phyloP scores from a whole-genome alignment of 2,329 filamentous ascomycete species.

The Cercospora zeae-maydis region DNA sequence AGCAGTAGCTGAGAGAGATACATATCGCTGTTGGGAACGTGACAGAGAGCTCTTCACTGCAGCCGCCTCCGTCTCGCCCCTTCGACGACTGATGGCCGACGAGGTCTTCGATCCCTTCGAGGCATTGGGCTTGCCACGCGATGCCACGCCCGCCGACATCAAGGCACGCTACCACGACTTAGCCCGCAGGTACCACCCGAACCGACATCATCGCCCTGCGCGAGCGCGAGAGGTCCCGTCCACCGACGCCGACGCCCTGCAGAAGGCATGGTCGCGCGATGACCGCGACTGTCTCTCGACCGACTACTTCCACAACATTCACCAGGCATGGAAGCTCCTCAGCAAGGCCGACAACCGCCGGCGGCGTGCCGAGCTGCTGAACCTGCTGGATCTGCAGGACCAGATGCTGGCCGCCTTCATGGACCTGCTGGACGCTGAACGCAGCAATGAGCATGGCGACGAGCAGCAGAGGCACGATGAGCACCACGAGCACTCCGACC shows the following conservation, averaged over 20 bases:
- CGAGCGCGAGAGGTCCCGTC: background rate
- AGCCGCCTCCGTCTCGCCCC: constrained; percentile 10
- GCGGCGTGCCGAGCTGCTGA: constrained; percentile 31
- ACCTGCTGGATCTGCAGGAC: constrained; percentile 32
- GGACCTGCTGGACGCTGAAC: constrained; percentile 24
- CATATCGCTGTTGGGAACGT: constrained; percentile 7
- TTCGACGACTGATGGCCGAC: constrained; percentile 17
- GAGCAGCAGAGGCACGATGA: constrained; percentile 11
- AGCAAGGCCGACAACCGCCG: constrained; percentile 30
- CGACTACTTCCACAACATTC: constrained; percentile 32
- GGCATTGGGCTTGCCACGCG: constrained; percentile 67
- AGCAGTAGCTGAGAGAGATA: constrained; percentile 16
- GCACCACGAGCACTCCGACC: constrained; percentile 19
- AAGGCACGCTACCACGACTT: constrained; percentile 88
- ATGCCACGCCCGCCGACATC: constrained; percentile 72
- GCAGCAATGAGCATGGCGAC: constrained; percentile 14
- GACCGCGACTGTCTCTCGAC: constrained; percentile 21
- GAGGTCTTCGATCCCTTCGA: constrained; percentile 68
- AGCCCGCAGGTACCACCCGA: constrained; percentile 74
- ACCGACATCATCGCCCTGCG: constrained; percentile 45
- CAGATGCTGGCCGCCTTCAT: constrained; percentile 27
- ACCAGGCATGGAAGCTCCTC: constrained; percentile 33
- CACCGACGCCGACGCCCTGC: background rate
- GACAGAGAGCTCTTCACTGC: constrained; percentile 22
- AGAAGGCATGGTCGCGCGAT: constrained; percentile 40